These are phyloP conservation scores for Arabidopsis thaliana DNA, from an alignment of 345 rosid genomes.

Conservation along the genomic window DNA sequence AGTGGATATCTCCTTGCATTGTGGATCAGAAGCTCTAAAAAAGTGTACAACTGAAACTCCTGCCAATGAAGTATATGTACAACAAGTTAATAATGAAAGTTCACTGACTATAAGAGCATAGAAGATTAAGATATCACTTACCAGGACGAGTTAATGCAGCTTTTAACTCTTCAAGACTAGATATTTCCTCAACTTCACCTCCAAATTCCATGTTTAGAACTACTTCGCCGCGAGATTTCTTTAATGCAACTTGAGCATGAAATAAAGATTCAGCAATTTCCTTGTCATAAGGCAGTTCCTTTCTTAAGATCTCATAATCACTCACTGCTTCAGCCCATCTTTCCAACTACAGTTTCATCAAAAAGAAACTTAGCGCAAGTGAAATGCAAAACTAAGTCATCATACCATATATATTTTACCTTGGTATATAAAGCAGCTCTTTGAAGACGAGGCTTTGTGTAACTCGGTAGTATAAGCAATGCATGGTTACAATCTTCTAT, in stretches of 20 bases:
- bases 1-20: constrained; percentile 84
- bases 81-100: neutral
- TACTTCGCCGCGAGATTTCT: constrained; percentile 91
- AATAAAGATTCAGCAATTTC: constrained; percentile 88
- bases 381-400: constrained; percentile 15
- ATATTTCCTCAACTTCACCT: constrained; percentile 89
- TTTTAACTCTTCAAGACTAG: constrained; percentile 72
- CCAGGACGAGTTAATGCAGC: constrained; percentile 85
- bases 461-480: constrained; percentile 68
- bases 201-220: constrained; percentile 94
- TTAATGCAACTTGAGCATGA: constrained; percentile 91
- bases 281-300: constrained; percentile 78
- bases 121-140: constrained; percentile 29
- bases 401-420: constrained; percentile 49
- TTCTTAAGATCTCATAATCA: constrained; percentile 84
- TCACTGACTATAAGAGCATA: neutral
- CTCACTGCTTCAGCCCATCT: constrained; percentile 89
- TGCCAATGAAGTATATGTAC: constrained; percentile 39
- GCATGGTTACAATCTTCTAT: constrained; percentile 85
- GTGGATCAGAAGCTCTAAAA: constrained; percentile 59
- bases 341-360: constrained; percentile 62
- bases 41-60: constrained; percentile 83
- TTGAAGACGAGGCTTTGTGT: constrained; percentile 78
- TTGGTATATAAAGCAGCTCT: constrained; percentile 88
- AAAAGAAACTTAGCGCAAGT: constrained; percentile 15